These are phyloP conservation scores for Colletotrichum tabaci DNA, from an alignment of 2,329 filamentous ascomycete genomes.

Conservation along the genomic window DNA sequence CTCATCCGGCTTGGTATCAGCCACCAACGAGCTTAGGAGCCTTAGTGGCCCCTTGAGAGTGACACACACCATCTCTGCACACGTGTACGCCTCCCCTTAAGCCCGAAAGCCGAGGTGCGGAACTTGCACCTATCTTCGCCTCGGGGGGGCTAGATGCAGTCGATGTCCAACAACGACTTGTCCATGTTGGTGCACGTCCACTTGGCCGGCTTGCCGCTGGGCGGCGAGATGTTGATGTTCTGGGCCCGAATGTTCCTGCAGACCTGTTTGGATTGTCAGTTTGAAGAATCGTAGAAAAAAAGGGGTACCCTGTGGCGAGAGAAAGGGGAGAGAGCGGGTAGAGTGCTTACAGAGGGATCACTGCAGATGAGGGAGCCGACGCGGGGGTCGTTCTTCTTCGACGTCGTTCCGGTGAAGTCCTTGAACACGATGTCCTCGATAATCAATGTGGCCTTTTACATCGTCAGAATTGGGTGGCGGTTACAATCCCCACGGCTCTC, in stretches of 20 bases:
- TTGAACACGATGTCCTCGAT: slow-evolving; percentile 23
- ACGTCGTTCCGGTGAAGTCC: slow-evolving; percentile 20
- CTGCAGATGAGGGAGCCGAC: slow-evolving; percentile 31
- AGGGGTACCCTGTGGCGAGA: neutral
- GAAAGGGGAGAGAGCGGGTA: too few species aligned
- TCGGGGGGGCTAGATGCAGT: neutral
- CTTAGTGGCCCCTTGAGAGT: too few species aligned
- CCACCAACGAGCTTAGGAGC: slow-evolving; percentile 10
- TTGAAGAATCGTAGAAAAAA: neutral
- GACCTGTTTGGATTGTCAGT: neutral
- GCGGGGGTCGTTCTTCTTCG: slow-evolving; percentile 13
- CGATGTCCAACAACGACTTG: slow-evolving; percentile 15
- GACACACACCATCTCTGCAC: neutral
- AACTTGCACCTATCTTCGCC: neutral
- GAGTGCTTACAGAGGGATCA: neutral
- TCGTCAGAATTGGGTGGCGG: neutral
- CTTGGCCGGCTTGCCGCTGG: slow-evolving; percentile 16
- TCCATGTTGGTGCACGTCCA: slow-evolving; percentile 30
- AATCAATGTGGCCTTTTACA: neutral
- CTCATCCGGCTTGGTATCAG: slow-evolving; percentile 33
- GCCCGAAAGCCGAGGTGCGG: neutral
- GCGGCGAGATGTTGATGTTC: slow-evolving; percentile 20
- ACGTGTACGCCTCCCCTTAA: too few species aligned
- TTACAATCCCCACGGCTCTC: neutral
- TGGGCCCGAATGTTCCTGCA: slow-evolving; percentile 26